Evolutionary conservation across 805 yeast species (phyloP).

Genomic region (Torulaspora microellipsoides): DNA sequence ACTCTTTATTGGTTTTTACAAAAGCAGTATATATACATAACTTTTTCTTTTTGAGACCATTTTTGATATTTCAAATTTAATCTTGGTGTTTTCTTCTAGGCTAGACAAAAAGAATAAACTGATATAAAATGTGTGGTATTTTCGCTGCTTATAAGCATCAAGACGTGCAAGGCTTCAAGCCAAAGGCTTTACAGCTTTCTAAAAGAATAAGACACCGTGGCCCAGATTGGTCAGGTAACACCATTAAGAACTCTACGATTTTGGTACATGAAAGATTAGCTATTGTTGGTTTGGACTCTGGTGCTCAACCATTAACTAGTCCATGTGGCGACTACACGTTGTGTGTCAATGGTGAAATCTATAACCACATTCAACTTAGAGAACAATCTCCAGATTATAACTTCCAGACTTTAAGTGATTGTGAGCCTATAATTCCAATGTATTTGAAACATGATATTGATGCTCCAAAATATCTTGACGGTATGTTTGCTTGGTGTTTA

Average conservation of each 20-base stretch:
- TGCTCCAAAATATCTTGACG: conserved; percentile 90
- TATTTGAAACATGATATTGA: conserved; percentile 82
- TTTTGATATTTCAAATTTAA: too few species aligned
- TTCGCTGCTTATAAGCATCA: conserved; percentile 86
- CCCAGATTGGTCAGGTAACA: conserved; percentile 98
- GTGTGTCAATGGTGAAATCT: conserved; percentile 96
- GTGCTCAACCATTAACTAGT: conserved; percentile 95
- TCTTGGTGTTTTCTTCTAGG: too few species aligned
- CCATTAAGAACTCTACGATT: conserved; percentile 70
- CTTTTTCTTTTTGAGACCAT: too few species aligned
- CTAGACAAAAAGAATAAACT: too few species aligned
- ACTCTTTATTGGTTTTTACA: too few species aligned
- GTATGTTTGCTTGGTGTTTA: conserved; percentile 95
- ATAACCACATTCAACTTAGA: conserved; percentile 91
- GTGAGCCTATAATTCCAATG: conserved; percentile 96
- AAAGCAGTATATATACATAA: too few species aligned
- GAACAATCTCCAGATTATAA: conserved; percentile 64
- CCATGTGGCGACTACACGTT: conserved; percentile 67
- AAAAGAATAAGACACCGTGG: conserved; percentile 98
- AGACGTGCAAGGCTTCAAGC: conserved; percentile 74
- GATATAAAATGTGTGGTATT: conserved; percentile 84
- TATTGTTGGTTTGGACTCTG: conserved; percentile 94
- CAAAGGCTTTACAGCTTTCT: conserved; percentile 82
- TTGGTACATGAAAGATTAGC: conserved; percentile 95
- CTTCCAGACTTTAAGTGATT: conserved; percentile 85